Conservation (phyloP, 805 yeast genomes). For the Saccharomycopsis capsularis region DNA sequence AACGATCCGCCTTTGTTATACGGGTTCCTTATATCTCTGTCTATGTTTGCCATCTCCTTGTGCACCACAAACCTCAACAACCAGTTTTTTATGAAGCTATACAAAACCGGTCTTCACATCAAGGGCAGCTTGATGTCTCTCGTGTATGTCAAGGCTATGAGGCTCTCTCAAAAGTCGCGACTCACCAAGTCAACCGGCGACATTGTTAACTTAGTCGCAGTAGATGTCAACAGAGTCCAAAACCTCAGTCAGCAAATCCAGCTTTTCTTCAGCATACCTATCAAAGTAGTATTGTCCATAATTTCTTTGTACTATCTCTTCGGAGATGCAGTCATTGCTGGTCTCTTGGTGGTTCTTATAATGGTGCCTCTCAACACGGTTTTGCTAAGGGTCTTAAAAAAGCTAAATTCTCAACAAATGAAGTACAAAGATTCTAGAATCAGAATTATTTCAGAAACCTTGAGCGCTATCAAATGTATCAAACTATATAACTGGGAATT, state of each 20-base stretch:
- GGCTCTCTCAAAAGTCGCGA: constrained; percentile 56
- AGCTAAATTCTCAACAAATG: constrained; percentile 50
- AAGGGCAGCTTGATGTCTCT: constrained; percentile 62
- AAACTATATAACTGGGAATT: constrained; percentile 65
- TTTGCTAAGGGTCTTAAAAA: constrained; percentile 41
- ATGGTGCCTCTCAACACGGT: constrained; percentile 53
- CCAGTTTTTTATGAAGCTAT: constrained; percentile 55
- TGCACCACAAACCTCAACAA: constrained; percentile 57
- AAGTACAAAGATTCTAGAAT: constrained; percentile 53
- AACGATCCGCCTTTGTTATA: constrained; percentile 39
- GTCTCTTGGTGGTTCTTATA: constrained; percentile 43
- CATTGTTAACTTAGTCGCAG: constrained; percentile 72
- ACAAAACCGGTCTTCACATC: constrained; percentile 56
- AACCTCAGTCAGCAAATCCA: constrained; percentile 49
- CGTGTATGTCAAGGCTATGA: constrained; percentile 61
- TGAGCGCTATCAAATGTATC: constrained; percentile 53
- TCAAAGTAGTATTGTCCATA: constrained; percentile 46
- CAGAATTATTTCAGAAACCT: constrained; percentile 50
- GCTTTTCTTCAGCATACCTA: constrained; percentile 50
- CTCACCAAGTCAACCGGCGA: constrained; percentile 65
- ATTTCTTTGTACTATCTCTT: constrained; percentile 46
- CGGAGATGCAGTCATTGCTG: constrained; percentile 48
- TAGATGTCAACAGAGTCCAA: constrained; percentile 63
- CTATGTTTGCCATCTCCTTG: constrained; percentile 56
- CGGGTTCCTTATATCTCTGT: constrained; percentile 56